A percentile compares a stretch with the other conserved stretches of the same genome.
Evolutionary conservation across 1,284 basidiomycete genomes (phyloP).

Genomic region (Malassezia caprae): DNA sequence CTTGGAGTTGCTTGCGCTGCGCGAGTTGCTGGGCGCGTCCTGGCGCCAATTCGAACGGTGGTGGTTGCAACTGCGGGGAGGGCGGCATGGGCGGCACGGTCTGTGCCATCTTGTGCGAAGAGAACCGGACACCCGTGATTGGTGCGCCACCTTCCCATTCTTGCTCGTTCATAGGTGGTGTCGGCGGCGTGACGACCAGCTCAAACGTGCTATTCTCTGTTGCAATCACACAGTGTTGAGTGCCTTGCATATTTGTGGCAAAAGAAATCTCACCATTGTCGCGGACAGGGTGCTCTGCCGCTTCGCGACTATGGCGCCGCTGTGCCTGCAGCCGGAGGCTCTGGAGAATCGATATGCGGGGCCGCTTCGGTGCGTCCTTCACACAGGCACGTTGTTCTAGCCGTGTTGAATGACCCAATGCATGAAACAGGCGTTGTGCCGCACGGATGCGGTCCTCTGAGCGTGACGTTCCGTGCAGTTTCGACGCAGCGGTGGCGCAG

Average conservation of each 20-base stretch:
- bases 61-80: slow-evolving; percentile 7
- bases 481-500: too few species aligned
- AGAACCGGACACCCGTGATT: slow-evolving; percentile 7
- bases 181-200: slow-evolving; percentile 14
- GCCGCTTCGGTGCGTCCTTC: neutral
- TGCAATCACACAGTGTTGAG: slow-evolving; percentile 13
- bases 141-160: neutral
- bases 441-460: slow-evolving; percentile 14
- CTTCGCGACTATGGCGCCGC: slow-evolving; percentile 1
- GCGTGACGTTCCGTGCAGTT: neutral
- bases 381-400: neutral
- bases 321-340: slow-evolving; percentile 9
- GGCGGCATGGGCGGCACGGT: neutral
- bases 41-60: slow-evolving; percentile 17
- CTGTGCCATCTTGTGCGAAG: slow-evolving; percentile 3
- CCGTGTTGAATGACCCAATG: slow-evolving; percentile 3
- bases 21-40: slow-evolving; percentile 12
- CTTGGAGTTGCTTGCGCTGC: neutral
- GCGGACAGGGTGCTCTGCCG: neutral
- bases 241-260: slow-evolving; percentile 11
- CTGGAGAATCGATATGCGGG: slow-evolving; percentile 9
- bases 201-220: slow-evolving; percentile 7
- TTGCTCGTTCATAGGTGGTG: neutral
- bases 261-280: neutral
- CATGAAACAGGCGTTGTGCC: slow-evolving; percentile 13